Evolutionary conservation across 2,329 filamentous ascomycete genomes (phyloP).

Genomic region (Colletotrichum liriopes): DNA sequence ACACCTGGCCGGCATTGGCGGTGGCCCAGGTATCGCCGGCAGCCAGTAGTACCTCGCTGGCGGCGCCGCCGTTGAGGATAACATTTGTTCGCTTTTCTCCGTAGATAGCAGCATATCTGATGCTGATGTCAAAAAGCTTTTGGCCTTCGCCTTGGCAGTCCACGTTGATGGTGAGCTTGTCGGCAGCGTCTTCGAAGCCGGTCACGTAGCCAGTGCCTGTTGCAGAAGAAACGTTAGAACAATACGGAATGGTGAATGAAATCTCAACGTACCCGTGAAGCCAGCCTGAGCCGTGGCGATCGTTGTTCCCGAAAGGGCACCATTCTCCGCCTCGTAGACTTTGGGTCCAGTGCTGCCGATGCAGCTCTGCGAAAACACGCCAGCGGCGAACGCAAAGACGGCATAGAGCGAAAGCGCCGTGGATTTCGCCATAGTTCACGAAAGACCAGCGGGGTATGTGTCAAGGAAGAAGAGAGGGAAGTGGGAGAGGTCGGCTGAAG

Average conservation of each 20-base stretch:
- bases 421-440: slow-evolving; percentile 31
- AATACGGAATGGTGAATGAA: too few species aligned
- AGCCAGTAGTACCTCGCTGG: slow-evolving; percentile 58
- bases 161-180: slow-evolving; percentile 62
- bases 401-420: slow-evolving; percentile 29
- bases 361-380: slow-evolving; percentile 34
- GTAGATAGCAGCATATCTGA: slow-evolving; percentile 62
- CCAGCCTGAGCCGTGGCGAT: slow-evolving; percentile 57
- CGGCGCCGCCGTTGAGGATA: slow-evolving; percentile 59
- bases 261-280: slow-evolving; percentile 51
- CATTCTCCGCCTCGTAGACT: slow-evolving; percentile 59
- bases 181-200: slow-evolving; percentile 59
- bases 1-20: slow-evolving; percentile 60
- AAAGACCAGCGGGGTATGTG: slow-evolving; percentile 12
- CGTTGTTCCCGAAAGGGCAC: slow-evolving; percentile 56
- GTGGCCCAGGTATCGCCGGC: slow-evolving; percentile 56
- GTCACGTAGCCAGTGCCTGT: slow-evolving; percentile 63
- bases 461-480: not conserved
- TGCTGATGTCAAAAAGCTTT: slow-evolving; percentile 60
- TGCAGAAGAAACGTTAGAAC: not conserved
- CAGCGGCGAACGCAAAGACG: slow-evolving; percentile 36
- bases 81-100: slow-evolving; percentile 62
- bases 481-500: slow-evolving; percentile 4
- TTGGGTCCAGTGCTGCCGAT: slow-evolving; percentile 35
- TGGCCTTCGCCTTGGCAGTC: slow-evolving; percentile 48